Conservation (phyloP, 2,329 filamentous ascomycete species). For the Pestalotiopsis sp. region DNA sequence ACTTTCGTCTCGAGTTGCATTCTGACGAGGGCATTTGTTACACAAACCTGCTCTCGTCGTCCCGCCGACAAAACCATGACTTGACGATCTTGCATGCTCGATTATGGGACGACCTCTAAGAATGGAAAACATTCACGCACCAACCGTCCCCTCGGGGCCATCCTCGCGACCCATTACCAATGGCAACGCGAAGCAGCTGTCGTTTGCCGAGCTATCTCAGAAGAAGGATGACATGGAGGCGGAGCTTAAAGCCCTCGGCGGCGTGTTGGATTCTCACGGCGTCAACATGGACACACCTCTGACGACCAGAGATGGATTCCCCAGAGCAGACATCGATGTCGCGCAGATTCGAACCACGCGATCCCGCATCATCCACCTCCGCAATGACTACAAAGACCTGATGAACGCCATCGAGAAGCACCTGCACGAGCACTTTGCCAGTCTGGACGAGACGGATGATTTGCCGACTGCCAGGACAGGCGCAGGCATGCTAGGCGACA, state of each 20-base stretch:
- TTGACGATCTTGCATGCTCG: conserved; percentile 17
- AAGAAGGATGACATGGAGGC: conserved; percentile 85
- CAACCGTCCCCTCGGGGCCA: conserved; percentile 72
- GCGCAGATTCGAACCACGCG: conserved; percentile 95
- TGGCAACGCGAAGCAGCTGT: conserved; percentile 65
- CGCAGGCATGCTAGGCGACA: conserved; percentile 34
- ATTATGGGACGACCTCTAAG: conserved; percentile 39
- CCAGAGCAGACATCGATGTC: conserved; percentile 90
- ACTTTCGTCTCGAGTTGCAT: background rate
- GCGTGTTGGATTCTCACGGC: conserved; percentile 88
- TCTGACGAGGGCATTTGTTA: background rate
- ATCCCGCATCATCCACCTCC: conserved; percentile 83
- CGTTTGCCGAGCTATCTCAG: conserved; percentile 77
- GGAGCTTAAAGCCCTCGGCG: conserved; percentile 82
- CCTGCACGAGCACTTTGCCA: conserved; percentile 91
- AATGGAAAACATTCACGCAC: conserved; percentile 62
- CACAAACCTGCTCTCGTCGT: background rate
- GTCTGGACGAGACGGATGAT: conserved; percentile 56
- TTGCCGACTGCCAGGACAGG: conserved; percentile 27
- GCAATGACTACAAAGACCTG: conserved; percentile 90
- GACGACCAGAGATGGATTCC: conserved; percentile 85
- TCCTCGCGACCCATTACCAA: conserved; percentile 64
- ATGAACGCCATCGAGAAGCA: conserved; percentile 84
- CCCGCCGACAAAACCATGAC: conserved; percentile 21
- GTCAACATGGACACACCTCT: conserved; percentile 91